phyloP scores from a whole-genome alignment of 768 basidiomycete species.

The Podaxis carcinomalis region DNA sequence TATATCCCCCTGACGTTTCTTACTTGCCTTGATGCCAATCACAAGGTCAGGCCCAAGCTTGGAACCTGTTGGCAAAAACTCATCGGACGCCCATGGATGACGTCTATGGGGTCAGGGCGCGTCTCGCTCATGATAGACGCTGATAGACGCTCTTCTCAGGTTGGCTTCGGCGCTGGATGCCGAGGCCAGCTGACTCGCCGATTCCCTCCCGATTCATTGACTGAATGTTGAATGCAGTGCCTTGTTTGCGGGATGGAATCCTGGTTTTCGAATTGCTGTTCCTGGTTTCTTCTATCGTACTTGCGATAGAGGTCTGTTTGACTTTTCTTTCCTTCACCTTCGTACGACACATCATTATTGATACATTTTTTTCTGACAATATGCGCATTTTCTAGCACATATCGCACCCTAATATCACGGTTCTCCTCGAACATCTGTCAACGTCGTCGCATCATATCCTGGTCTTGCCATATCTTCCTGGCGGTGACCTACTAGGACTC shows the following conservation, averaged over 20 bases:
- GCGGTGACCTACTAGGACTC: slow-evolving; percentile 79
- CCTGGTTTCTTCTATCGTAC: background rate
- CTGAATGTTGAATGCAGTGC: too few relatives aligned
- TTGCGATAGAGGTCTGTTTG: background rate
- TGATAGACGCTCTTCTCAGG: background rate
- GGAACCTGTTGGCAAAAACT: background rate
- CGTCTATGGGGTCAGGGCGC: background rate
- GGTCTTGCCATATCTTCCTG: slow-evolving; percentile 69
- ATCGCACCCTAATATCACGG: slow-evolving; percentile 76
- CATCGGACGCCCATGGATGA: background rate
- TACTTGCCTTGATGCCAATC: background rate
- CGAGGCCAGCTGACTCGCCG: too few relatives aligned
- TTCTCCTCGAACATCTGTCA: slow-evolving; percentile 65
- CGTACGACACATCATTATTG: background rate
- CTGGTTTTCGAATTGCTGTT: background rate
- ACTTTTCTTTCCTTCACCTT: background rate
- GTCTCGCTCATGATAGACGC: background rate
- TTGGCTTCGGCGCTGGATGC: too few relatives aligned
- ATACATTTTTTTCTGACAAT: background rate
- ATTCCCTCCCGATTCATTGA: too few relatives aligned
- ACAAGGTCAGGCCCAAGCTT: background rate
- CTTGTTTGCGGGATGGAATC: background rate
- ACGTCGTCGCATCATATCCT: slow-evolving; percentile 72
- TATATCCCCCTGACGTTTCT: background rate
- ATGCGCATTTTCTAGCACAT: slow-evolving; percentile 48